A percentile compares a stretch with the other conserved stretches of the same genome.
Evolutionary conservation across 2,329 filamentous ascomycete species (phyloP).

Genomic region (Aspergillus unguis): DNA sequence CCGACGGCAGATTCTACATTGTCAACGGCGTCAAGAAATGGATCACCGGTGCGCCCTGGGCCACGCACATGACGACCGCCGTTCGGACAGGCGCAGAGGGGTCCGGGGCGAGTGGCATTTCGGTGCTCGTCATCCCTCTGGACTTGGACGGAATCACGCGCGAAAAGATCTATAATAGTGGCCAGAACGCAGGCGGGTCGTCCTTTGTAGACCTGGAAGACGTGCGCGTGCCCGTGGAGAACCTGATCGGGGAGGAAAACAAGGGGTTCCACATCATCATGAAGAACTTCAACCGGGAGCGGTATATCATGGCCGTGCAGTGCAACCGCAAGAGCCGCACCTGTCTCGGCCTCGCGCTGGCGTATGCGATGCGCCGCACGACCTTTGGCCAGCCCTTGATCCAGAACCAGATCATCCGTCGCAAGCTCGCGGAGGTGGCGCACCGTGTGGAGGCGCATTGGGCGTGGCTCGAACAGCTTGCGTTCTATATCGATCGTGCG

Average conservation of each 20-base stretch:
- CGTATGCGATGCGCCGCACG: not conserved
- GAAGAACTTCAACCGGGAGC: conserved; percentile 35
- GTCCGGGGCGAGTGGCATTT: not conserved
- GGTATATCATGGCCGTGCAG: conserved; percentile 1
- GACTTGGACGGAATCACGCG: not conserved
- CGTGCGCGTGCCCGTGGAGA: not conserved
- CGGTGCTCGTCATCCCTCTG: not conserved
- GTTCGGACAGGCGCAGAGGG: not conserved
- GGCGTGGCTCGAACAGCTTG: not conserved
- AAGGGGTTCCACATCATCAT: too few species aligned
- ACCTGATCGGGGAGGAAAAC: not conserved
- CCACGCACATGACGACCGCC: conserved; percentile 52
- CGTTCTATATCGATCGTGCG: not conserved
- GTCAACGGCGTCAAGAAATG: conserved; percentile 55
- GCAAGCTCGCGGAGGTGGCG: not conserved
- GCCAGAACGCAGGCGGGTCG: not conserved
- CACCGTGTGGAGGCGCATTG: not conserved
- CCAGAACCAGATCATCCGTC: conserved; percentile 1
- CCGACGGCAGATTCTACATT: conserved; percentile 60
- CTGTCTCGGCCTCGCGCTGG: not conserved
- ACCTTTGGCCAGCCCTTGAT: conserved; percentile 8
- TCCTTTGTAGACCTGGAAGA: too few species aligned
- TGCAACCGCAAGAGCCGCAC: not conserved
- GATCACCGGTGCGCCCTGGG: conserved; percentile 73
- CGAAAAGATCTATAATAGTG: not conserved